A percentile compares a stretch with the other conserved stretches of the same genome.
phyloP scores from a whole-genome alignment of 805 yeast genomes.

The Hanseniaspora valbyensis region DNA sequence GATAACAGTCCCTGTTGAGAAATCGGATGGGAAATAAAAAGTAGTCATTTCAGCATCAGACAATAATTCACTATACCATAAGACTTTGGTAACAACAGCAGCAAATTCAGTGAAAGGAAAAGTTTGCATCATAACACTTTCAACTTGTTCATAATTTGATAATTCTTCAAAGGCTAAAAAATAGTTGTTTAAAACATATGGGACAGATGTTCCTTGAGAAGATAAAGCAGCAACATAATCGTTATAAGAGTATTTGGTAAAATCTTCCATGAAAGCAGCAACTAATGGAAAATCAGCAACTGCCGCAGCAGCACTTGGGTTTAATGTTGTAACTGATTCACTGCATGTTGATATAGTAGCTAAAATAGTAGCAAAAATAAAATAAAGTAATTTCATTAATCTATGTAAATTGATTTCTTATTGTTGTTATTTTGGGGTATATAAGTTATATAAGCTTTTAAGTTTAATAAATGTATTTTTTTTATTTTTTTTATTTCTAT shows the following conservation, averaged over 20 bases:
- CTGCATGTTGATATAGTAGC: not conserved
- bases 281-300: slow-evolving; percentile 15
- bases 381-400: not conserved
- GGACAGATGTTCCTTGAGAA: slow-evolving; percentile 24
- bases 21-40: slow-evolving; percentile 24
- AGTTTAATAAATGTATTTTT: no score
- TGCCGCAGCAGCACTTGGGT: slow-evolving; percentile 9
- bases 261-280: slow-evolving; percentile 15
- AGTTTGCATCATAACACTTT: slow-evolving; percentile 23
- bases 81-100: slow-evolving; percentile 29
- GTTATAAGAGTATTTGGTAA: slow-evolving; percentile 2
- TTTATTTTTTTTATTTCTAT: no score
- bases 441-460: not conserved
- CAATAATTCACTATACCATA: slow-evolving; percentile 26
- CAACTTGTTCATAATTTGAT: slow-evolving; percentile 22
- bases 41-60: slow-evolving; percentile 21
- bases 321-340: not conserved
- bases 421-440: not conserved
- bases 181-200: slow-evolving; percentile 30
- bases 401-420: no score
- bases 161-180: slow-evolving; percentile 26
- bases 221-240: slow-evolving; percentile 9
- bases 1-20: slow-evolving; percentile 12
- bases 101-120: slow-evolving; percentile 32
- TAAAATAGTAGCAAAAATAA: not conserved